phyloP scores from a whole-genome alignment of 2,329 filamentous ascomycete genomes.

The Coniella lustricola region DNA sequence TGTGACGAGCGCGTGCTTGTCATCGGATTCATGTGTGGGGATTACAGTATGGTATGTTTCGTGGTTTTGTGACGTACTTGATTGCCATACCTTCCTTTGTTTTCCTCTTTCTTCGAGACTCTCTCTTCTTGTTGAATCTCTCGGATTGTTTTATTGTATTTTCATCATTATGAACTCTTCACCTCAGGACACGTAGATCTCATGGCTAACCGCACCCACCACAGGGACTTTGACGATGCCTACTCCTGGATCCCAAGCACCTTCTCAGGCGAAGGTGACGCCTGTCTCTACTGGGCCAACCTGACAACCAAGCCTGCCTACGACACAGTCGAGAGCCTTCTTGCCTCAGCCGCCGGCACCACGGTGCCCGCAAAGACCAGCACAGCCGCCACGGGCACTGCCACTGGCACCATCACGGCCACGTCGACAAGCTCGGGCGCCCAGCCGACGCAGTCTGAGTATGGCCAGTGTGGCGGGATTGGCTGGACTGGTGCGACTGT shows the following conservation, averaged over 20 bases:
- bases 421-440: constrained; percentile 7
- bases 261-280: constrained; percentile 32
- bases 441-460: constrained; percentile 5
- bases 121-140: not conserved
- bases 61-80: not conserved
- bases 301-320: constrained; percentile 33
- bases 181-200: no score
- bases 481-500: constrained; percentile 24
- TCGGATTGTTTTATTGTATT: no score
- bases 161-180: no score
- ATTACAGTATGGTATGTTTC: constrained; percentile 34
- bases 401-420: not conserved
- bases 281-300: constrained; percentile 30
- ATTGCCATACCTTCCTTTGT: no score
- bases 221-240: constrained; percentile 29
- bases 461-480: constrained; percentile 13
- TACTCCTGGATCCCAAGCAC: constrained; percentile 33
- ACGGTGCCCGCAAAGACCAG: constrained; percentile 3
- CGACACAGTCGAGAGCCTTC: constrained; percentile 22
- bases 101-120: not conserved
- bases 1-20: constrained; percentile 30
- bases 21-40: constrained; percentile 31
- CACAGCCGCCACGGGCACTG: not conserved
- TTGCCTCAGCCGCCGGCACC: constrained; percentile 11
- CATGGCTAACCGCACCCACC: not conserved